Evolutionary conservation across 1,284 basidiomycete species (phyloP), one percentile per base, ranked within the genome.

Genomic region (Chalciporus piperatoides): DNA sequence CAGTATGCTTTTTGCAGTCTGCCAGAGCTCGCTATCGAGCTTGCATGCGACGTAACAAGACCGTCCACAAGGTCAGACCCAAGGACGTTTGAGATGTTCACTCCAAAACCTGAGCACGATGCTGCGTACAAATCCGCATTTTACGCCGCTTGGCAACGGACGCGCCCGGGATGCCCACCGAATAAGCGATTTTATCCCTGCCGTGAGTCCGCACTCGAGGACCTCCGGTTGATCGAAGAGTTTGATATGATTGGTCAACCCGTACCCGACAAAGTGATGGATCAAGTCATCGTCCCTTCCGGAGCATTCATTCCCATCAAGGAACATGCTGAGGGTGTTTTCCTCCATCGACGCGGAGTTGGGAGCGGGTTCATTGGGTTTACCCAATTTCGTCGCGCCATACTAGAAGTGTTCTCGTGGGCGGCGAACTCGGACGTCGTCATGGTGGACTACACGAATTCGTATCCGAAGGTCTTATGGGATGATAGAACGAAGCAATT

Each of bases 371-470:
- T 53, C 36, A 40, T 44, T 4, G 52, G 51, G 12, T 53, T 54
- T 17, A n/a, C 33, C 15, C 46, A 41, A 41, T 54, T 54, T 15
- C 41, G 52, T 15, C 51, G 35, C 9, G 46, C 46, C 32, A 43
- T 54, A 14, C 7, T 48, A 21, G 8, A 44, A 10, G 41, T 53
- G 7, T 54, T 54, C 37, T 41, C 32, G 7, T 54, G 52, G 53
- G 53, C 53, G 11, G 17, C 32, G 11, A 48, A 28, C 33, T 52
- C 49, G 10, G 52, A 53, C 32, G 12, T 53, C 24, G 51, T 52
- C 44, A 53, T 54, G 52, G 52, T 53, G 36, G 50, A 54, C 41
- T 54, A 53, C 25, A 42, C 43, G 23, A 45, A 47, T 51, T 48
- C 51, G 9, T 54, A 54, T 39, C 46, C 52, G 14, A 53, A 27